phyloP scores from a whole-genome alignment of 176 grass and related monocot genomes.

The Miscanthus lutarioriparius region DNA sequence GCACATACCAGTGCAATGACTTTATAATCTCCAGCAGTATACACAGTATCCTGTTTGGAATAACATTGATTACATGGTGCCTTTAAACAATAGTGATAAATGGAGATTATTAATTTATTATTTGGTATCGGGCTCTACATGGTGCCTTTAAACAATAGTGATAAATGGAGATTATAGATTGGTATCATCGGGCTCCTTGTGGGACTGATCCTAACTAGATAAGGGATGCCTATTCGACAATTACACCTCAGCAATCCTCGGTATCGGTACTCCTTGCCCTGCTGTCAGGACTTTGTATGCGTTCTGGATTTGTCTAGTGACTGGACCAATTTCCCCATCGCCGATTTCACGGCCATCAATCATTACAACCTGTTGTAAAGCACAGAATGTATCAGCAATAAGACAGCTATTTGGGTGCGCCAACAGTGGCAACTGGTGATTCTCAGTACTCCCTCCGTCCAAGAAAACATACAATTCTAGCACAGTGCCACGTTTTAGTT shows the following conservation, averaged over 20 bases:
- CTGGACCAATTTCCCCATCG: slow-evolving; percentile 66
- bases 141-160: background rate
- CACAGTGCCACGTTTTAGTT: too few relatives aligned
- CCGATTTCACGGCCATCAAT: slow-evolving; percentile 75
- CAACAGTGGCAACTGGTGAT: background rate
- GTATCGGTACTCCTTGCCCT: slow-evolving; percentile 75
- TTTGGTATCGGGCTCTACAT: background rate
- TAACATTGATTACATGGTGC: background rate
- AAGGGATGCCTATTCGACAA: background rate
- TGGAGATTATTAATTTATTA: background rate
- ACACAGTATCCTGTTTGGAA: background rate
- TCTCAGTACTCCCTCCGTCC: too few relatives aligned
- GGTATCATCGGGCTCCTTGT: background rate
- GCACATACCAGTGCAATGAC: background rate
- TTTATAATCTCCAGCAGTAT: background rate
- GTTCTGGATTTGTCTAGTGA: slow-evolving; percentile 80
- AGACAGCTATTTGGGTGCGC: background rate
- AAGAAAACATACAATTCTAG: too few relatives aligned
- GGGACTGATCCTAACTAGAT: background rate
- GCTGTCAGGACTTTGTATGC: slow-evolving; percentile 71
- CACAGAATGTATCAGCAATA: slow-evolving; percentile 37
- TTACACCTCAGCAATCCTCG: slow-evolving; percentile 40
- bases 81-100: background rate
- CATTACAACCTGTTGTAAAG: slow-evolving; percentile 63
- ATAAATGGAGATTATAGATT: background rate